These are phyloP conservation scores for Fusarium lyarnte DNA, from an alignment of 2,329 filamentous ascomycete genomes.

Conservation along the genomic window DNA sequence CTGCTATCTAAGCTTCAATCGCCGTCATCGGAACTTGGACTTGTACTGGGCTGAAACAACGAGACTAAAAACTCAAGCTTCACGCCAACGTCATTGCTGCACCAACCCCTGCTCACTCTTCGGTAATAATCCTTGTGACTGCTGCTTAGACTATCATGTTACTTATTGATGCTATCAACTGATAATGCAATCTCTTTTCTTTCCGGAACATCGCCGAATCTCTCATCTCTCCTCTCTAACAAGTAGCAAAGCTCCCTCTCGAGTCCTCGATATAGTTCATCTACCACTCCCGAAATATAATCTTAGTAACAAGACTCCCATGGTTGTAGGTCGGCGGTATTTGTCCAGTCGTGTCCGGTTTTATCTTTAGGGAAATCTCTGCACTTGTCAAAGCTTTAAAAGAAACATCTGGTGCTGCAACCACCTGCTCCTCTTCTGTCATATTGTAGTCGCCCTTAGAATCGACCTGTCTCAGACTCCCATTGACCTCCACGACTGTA, in stretches of 20 bases:
- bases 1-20: neutral
- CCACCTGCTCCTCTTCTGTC: constrained; percentile 25
- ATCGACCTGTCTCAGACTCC: constrained; percentile 47
- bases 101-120: constrained; percentile 17
- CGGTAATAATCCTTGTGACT: constrained; percentile 37
- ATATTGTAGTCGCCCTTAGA: constrained; percentile 45
- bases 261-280: constrained; percentile 46
- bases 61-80: constrained; percentile 26
- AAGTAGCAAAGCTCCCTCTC: neutral
- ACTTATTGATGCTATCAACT: constrained; percentile 34
- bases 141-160: constrained; percentile 16
- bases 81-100: constrained; percentile 32
- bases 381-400: constrained; percentile 8
- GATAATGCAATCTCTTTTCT: constrained; percentile 25
- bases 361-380: neutral
- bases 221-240: constrained; percentile 1
- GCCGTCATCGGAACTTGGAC: constrained; percentile 37
- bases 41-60: constrained; percentile 27
- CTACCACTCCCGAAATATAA: constrained; percentile 50
- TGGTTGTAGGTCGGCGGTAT: constrained; percentile 19
- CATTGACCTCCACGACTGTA: constrained; percentile 44
- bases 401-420: neutral
- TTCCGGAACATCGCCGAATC: constrained; percentile 19
- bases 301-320: constrained; percentile 22
- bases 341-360: neutral